Base-by-base conservation (phyloP, 2,329 filamentous ascomycete genomes). In the Apiospora saccharicola region DNA sequence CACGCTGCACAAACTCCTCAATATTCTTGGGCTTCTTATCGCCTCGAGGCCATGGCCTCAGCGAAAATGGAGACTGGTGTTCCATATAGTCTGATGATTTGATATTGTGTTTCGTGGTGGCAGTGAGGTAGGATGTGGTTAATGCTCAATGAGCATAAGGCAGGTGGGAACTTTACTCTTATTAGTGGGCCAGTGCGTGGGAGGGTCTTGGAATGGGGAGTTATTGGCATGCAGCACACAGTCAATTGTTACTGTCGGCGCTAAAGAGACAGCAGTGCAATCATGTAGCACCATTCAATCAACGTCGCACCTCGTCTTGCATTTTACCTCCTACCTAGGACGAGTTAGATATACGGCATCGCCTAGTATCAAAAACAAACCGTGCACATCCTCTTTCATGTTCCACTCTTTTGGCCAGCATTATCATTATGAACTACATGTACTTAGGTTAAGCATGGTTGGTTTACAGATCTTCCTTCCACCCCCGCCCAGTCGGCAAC, bases 1-100 rank as follows among this genome's bases (percentile, higher is more conserved):
- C 92, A 76, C 95, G 94, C 72, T 88, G 85, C 76, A 98, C 94
- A 76, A 96, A 92, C 67, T 92, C 89, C 72, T 89, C 86, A n/a
- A 98, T 86, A 67, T 87, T 88, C 79, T 89, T 89, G 44, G 88
- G 86, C 78, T 85, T 86, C 78, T 84, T 89, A 83, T 85, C 88
- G 78, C 83, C 86, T 75, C 86, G 84, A 22, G 91, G 90, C 85
- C 88, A 90, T 57, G 92, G 89, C 72, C 90, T 89, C 72, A 95
- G 83, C 13, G 91, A 89, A 70, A 94, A 87, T 10, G 84, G 83
- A 19, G 76, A 74, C 34, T 76, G 68, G 69, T 44, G 26, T n/a
- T 68, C 67, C 41, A 34, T 68, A 46, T 4, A 3, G 57, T 34
- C 3, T n/a, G 61, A 41, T 41, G 37, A n/a, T 61, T 61, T 26